A percentile compares a stretch with the other conserved stretches of the same genome.
Conservation (phyloP, 2,329 filamentous ascomycete genomes). For the Stagonosporopsis vannaccii region DNA sequence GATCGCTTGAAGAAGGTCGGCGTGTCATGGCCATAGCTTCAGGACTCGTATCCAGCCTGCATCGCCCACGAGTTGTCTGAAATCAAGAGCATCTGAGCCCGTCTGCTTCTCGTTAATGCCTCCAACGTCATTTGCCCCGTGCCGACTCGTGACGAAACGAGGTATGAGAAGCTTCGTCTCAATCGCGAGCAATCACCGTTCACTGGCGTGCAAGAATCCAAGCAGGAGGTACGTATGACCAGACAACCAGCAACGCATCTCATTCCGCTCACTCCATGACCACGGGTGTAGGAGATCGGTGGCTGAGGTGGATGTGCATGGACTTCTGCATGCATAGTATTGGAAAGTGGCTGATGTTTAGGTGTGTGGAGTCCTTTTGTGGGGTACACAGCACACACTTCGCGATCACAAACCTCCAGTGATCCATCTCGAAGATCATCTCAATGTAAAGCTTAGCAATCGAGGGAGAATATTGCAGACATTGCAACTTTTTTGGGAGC, state of each 20-base stretch:
- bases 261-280: not conserved
- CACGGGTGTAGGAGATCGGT: not conserved
- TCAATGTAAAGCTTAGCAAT: not conserved
- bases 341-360: not conserved
- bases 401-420: not conserved
- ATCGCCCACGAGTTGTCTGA: not conserved
- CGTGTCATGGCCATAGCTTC: slow-evolving; percentile 11
- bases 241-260: not conserved
- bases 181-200: not conserved
- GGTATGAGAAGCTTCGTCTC: not conserved
- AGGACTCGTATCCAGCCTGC: not conserved
- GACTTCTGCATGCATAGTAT: not conserved
- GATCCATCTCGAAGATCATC: no score
- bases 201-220: not conserved
- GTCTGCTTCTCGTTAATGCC: not conserved
- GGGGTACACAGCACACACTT: not conserved
- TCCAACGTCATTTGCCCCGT: not conserved
- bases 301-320: not conserved
- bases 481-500: not conserved
- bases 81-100: not conserved
- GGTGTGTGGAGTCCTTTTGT: not conserved
- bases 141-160: not conserved
- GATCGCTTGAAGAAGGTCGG: not conserved
- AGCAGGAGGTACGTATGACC: not conserved
- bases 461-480: not conserved